phyloP scores from a whole-genome alignment of 108 stramenopile genomes.

The Aureococcus anophagefferens region DNA sequence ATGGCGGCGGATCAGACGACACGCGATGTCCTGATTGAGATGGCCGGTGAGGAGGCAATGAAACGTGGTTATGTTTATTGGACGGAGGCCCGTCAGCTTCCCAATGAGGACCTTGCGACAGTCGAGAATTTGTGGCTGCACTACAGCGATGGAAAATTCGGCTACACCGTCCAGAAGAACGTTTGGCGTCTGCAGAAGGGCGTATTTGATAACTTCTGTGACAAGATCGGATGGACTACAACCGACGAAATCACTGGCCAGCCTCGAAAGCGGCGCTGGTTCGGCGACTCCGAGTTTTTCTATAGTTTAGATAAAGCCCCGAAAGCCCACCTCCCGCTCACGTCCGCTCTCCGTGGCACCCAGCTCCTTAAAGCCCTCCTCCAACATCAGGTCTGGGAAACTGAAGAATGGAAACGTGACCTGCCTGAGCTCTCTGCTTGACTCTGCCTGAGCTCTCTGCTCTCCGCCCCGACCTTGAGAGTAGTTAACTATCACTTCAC shows the following conservation, averaged over 20 bases:
- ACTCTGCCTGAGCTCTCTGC: no score
- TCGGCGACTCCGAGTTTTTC: slow-evolving; percentile 87
- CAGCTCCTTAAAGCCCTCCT: slow-evolving; percentile 76
- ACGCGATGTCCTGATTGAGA: background rate
- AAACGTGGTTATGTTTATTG: slow-evolving; percentile 77
- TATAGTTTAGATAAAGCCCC: slow-evolving; percentile 90
- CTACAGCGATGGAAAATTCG: slow-evolving; percentile 82
- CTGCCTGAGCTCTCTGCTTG: no score
- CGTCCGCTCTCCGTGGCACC: slow-evolving; percentile 85
- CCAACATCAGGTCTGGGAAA: slow-evolving; percentile 84
- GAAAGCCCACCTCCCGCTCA: slow-evolving; percentile 86
- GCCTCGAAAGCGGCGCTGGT: slow-evolving; percentile 90
- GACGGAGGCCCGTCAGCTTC: slow-evolving; percentile 87
- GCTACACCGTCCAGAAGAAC: slow-evolving; percentile 83
- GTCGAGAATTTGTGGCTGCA: slow-evolving; percentile 86
- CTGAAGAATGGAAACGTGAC: slow-evolving; percentile 85
- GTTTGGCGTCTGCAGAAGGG: slow-evolving; percentile 72
- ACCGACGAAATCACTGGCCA: slow-evolving; percentile 60
- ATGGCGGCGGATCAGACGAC: slow-evolving; percentile 31
- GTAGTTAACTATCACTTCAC: no score
- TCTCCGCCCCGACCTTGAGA: no score
- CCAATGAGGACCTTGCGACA: slow-evolving; percentile 76
- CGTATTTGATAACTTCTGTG: slow-evolving; percentile 85
- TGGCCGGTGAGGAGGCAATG: background rate
- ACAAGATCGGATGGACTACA: slow-evolving; percentile 90